These are phyloP conservation scores for Saccharomyces pastorianus DNA, from an alignment of 1,139 yeast genomes.

Conservation along the genomic window DNA sequence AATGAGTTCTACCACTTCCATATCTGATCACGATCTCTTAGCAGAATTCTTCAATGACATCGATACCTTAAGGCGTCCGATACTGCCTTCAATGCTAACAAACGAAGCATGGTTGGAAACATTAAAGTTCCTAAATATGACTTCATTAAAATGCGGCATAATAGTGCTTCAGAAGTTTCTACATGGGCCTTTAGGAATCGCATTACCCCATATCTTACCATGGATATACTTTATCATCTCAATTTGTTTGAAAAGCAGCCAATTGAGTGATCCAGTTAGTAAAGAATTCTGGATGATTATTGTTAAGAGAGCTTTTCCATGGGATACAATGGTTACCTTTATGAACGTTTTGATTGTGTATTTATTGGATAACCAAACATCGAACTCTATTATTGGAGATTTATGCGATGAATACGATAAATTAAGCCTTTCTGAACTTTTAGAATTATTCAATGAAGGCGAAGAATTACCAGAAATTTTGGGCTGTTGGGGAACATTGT, in stretches of 20 bases:
- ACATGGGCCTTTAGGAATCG: constrained; percentile 62
- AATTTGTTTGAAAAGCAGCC: constrained; percentile 49
- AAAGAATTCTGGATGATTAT: constrained; percentile 42
- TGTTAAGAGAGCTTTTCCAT: constrained; percentile 50
- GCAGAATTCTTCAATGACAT: constrained; percentile 22
- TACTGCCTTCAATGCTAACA: constrained; percentile 21
- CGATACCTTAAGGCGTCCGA: constrained; percentile 22
- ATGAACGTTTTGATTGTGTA: constrained; percentile 41
- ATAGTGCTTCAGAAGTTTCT: constrained; percentile 57
- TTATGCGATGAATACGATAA: constrained; percentile 17
- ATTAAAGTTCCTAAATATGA: constrained; percentile 49
- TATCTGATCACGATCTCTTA: neutral
- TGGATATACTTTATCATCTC: constrained; percentile 64
- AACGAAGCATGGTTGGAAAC: constrained; percentile 51
- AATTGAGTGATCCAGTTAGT: constrained; percentile 20
- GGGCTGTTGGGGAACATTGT: constrained; percentile 78
- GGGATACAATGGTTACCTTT: constrained; percentile 56
- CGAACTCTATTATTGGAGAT: constrained; percentile 15
- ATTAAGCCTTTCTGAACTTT: constrained; percentile 27
- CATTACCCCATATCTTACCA: constrained; percentile 61
- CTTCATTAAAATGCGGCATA: constrained; percentile 58
- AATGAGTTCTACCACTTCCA: neutral
- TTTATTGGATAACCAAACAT: constrained; percentile 19
- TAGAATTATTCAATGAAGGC: constrained; percentile 42
- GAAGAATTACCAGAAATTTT: constrained; percentile 68